phyloP scores from a whole-genome alignment of 257 asterid genomes.

The Buddleja alternifolia region DNA sequence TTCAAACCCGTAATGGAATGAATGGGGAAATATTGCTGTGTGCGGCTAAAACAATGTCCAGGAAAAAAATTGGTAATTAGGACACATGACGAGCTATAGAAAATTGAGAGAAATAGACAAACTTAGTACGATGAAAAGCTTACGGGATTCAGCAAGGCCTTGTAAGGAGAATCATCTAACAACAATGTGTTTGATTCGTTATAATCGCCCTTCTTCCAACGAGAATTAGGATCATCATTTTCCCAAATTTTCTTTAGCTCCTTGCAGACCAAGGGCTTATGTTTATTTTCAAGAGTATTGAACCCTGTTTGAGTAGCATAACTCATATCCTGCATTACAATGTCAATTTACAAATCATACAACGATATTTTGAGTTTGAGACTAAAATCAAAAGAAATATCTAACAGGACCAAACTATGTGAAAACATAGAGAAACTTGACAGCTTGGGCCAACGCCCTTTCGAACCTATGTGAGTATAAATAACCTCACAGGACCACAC shows the following conservation, averaged over 20 bases:
- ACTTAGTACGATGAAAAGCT: slow-evolving; percentile 29
- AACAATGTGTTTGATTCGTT: slow-evolving; percentile 78
- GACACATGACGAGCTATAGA: background rate
- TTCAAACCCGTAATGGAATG: slow-evolving; percentile 39
- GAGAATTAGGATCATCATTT: slow-evolving; percentile 42
- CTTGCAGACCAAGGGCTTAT: slow-evolving; percentile 83
- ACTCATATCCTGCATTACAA: slow-evolving; percentile 59
- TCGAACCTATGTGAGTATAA: background rate
- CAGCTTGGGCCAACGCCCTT: background rate
- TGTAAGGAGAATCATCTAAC: slow-evolving; percentile 94
- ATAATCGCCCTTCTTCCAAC: slow-evolving; percentile 77
- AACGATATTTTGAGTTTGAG: background rate
- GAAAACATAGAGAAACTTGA: slow-evolving; percentile 15
- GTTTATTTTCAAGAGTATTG: slow-evolving; percentile 62
- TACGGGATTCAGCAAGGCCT: slow-evolving; percentile 94
- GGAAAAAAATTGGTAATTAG: slow-evolving; percentile 17
- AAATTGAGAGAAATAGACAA: slow-evolving; percentile 4
- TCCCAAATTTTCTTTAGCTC: slow-evolving; percentile 81
- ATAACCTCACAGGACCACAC: slow-evolving; percentile 1
- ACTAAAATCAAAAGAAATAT: background rate
- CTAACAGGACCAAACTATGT: background rate
- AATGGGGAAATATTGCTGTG: slow-evolving; percentile 75
- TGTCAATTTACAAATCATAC: slow-evolving; percentile 4
- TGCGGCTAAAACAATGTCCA: slow-evolving; percentile 48
- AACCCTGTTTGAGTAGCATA: slow-evolving; percentile 58